Percentiles rank a stretch among this genome's conserved stretches.
Evolutionary conservation across 192 early-diverging fungal genomes (phyloP).

Genomic region (Tieghemiomyces parasiticus): DNA sequence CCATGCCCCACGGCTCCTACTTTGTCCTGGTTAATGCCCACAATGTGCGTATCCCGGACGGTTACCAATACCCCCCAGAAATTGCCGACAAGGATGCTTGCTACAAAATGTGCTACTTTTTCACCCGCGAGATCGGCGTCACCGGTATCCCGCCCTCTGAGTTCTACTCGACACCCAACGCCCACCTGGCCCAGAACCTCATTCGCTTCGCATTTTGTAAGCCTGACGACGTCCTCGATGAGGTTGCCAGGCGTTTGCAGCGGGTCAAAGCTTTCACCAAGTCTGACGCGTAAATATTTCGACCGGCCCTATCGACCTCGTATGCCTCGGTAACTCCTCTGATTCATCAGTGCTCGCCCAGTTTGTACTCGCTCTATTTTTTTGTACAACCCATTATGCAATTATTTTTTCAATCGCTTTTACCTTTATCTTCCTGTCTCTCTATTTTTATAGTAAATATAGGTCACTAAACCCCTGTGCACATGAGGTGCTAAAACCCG

Average conservation of each 20-base stretch:
- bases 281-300: not conserved
- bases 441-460: no score
- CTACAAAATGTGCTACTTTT: conserved; percentile 68
- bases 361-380: no score
- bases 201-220: conserved; percentile 92
- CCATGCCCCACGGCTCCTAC: conserved; percentile 83
- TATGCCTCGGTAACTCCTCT: no score
- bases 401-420: no score
- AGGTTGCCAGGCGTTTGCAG: conserved; percentile 49
- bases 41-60: conserved; percentile 41
- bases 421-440: no score
- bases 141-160: conserved; percentile 82
- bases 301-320: no score
- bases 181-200: conserved; percentile 47
- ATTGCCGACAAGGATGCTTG: conserved; percentile 45
- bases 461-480: no score
- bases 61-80: conserved; percentile 38
- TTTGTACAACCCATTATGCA: no score
- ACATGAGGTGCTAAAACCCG: no score
- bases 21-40: conserved; percentile 79
- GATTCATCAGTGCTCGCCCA: no score
- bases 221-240: conserved; percentile 63
- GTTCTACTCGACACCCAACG: conserved; percentile 65
- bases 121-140: conserved; percentile 80
- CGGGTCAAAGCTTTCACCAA: conserved; percentile 38